Conservation (phyloP, 257 asterid genomes). For the Solanum tarapatanum region DNA sequence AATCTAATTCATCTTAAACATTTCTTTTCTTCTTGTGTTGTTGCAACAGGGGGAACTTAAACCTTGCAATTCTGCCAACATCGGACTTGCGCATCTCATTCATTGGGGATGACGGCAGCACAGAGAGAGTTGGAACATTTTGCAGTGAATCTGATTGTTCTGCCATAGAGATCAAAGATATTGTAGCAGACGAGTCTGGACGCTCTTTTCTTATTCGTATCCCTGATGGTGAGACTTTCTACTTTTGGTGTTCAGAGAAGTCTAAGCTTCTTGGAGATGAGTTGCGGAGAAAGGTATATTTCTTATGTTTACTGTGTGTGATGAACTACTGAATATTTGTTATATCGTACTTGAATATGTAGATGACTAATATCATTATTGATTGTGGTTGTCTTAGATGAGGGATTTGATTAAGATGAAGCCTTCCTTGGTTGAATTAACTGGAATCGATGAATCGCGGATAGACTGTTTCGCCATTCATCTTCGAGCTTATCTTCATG, state of each 20-base stretch:
- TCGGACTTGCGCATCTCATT: conserved; percentile 75
- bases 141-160: conserved; percentile 26
- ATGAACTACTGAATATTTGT: background rate
- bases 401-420: conserved; percentile 62
- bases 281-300: conserved; percentile 57
- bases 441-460: conserved; percentile 78
- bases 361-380: background rate
- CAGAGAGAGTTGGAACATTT: conserved; percentile 56
- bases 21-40: background rate
- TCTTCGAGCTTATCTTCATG: conserved; percentile 70
- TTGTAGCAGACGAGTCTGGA: conserved; percentile 67
- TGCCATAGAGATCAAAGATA: conserved; percentile 42
- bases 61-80: conserved; percentile 73
- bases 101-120: conserved; percentile 73
- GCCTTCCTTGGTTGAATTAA: conserved; percentile 70
- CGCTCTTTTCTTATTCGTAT: conserved; percentile 59
- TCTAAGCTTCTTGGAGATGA: conserved; percentile 66
- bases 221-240: conserved; percentile 27
- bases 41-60: conserved; percentile 46
- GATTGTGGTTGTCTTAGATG: conserved; percentile 37
- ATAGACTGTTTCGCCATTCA: conserved; percentile 62
- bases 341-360: background rate
- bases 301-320: background rate
- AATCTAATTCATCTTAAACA: background rate
- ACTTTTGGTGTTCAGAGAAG: conserved; percentile 79